Evolutionary conservation across 169 alveolate genomes (phyloP).

Genomic region (Cryptosporidium parvum): DNA sequence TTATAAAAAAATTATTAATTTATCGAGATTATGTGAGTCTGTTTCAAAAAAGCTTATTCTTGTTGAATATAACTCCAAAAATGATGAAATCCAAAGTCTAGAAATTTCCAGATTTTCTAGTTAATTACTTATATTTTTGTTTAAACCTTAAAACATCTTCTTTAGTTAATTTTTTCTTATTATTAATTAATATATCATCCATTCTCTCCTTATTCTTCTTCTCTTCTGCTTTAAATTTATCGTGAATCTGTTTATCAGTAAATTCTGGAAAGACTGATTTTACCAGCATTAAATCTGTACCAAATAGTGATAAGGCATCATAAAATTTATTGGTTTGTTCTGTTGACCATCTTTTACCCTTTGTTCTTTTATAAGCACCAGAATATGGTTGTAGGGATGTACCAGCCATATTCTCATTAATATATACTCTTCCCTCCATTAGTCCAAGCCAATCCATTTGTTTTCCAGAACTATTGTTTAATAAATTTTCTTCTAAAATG

Average conservation of each 20-base stretch:
- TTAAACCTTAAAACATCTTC: conserved; percentile 56
- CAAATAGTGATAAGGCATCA: conserved; percentile 77
- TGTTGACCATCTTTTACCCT: conserved; percentile 80
- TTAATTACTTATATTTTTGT: conserved; percentile 17
- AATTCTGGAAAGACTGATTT: conserved; percentile 79
- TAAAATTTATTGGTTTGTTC: conserved; percentile 80
- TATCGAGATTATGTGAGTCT: conserved; percentile 50
- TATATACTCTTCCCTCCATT: conserved; percentile 73
- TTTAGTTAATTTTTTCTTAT: conserved; percentile 54
- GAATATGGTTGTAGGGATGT: conserved; percentile 62
- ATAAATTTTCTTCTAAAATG: conserved; percentile 22
- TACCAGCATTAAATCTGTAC: conserved; percentile 79
- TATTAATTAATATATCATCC: conserved; percentile 44
- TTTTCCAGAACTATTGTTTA: neutral
- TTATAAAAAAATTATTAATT: conserved; percentile 18
- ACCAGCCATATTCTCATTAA: conserved; percentile 74
- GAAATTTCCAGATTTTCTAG: conserved; percentile 18
- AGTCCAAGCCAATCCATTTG: conserved; percentile 68
- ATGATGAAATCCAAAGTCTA: neutral
- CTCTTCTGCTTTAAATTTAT: conserved; percentile 78
- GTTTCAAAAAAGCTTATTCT: conserved; percentile 31
- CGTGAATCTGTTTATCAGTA: conserved; percentile 77
- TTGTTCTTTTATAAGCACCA: conserved; percentile 81
- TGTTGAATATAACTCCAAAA: neutral
- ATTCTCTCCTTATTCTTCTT: conserved; percentile 59